Conservation (phyloP, 2,329 filamentous ascomycete genomes). For the Capronia epimyces region DNA sequence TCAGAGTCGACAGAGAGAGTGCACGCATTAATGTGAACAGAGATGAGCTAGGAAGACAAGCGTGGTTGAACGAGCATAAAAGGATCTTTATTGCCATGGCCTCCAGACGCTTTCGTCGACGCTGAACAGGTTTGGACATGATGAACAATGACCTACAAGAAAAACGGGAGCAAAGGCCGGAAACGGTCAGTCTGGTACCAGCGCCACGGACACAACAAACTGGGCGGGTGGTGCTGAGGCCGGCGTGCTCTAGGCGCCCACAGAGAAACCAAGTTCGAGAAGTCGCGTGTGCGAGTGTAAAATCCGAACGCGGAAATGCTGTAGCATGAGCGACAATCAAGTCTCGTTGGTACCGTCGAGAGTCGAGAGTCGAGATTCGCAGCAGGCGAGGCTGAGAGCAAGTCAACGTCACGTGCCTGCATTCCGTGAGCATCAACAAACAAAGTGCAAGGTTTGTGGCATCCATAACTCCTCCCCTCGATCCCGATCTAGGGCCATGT, state of each 20-base stretch:
- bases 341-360: too few species aligned
- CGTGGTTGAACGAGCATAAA: background rate
- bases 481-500: too few species aligned
- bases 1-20: background rate
- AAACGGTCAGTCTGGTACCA: constrained; percentile 3
- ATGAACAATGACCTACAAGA: constrained; percentile 4
- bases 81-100: background rate
- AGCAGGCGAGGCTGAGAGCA: too few species aligned
- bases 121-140: constrained; percentile 3
- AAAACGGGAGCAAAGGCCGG: background rate
- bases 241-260: background rate
- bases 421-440: too few species aligned
- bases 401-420: too few species aligned
- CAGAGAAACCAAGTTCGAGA: too few species aligned
- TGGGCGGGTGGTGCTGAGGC: background rate
- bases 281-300: too few species aligned
- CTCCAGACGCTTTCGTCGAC: constrained; percentile 3
- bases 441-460: too few species aligned
- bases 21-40: background rate
- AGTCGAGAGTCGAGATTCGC: too few species aligned
- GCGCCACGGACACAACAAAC: background rate
- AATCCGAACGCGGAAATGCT: too few species aligned
- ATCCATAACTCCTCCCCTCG: too few species aligned
- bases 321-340: too few species aligned
- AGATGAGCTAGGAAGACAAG: constrained; percentile 5